phyloP scores from a whole-genome alignment of 2,329 filamentous ascomycete genomes.

The Sporothrix protearum region DNA sequence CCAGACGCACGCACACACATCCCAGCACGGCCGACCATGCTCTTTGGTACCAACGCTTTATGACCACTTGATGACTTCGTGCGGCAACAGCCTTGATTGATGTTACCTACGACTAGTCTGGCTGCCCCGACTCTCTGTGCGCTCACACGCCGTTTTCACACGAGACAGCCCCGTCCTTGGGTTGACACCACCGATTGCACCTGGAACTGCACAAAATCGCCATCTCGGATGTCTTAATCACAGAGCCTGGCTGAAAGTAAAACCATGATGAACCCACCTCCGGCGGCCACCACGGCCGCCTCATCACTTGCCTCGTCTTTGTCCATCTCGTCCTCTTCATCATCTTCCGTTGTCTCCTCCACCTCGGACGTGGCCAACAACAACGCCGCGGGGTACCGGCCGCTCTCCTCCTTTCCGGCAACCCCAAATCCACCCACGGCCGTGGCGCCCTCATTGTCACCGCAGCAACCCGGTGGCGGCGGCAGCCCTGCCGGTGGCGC shows the following conservation, averaged over 20 bases:
- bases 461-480: neutral
- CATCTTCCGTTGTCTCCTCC: constrained; percentile 12
- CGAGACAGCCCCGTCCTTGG: neutral
- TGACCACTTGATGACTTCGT: neutral
- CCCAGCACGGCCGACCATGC: neutral
- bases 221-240: neutral
- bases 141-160: neutral
- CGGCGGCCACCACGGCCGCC: constrained; percentile 7
- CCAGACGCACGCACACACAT: neutral
- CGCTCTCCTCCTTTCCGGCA: neutral
- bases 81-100: neutral
- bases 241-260: neutral
- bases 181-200: neutral
- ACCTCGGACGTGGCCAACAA: neutral
- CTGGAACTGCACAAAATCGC: neutral
- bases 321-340: constrained; percentile 7
- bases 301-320: constrained; percentile 4
- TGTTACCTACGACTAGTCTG: neutral
- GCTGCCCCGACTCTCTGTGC: neutral
- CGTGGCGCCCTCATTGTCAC: neutral
- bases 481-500: neutral
- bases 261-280: constrained; percentile 12
- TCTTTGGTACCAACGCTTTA: neutral
- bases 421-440: neutral
- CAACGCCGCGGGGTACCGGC: neutral